Conservation (phyloP, 176 grass and related monocot species). For the Bothriochloa decipiens region DNA sequence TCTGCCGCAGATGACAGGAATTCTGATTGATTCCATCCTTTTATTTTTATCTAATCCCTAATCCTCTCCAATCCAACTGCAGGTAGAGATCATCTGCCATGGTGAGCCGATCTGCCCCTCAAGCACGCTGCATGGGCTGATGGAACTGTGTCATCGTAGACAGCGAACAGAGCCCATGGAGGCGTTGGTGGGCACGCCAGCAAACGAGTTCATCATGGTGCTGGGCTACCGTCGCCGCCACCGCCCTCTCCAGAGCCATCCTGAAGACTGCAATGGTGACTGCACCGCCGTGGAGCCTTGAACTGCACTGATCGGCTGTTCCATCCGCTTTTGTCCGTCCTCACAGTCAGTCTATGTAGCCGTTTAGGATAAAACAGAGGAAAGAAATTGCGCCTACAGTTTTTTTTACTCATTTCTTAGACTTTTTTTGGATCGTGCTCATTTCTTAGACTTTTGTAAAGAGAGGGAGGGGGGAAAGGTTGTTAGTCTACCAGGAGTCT, state of each 20-base stretch:
- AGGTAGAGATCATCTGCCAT: slow-evolving; percentile 80
- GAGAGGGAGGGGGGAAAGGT: background rate
- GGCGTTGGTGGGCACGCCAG: slow-evolving; percentile 46
- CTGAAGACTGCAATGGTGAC: background rate
- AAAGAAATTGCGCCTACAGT: background rate
- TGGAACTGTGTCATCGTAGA: slow-evolving; percentile 59
- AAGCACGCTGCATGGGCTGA: slow-evolving; percentile 55
- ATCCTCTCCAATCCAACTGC: background rate
- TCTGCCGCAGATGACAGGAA: background rate
- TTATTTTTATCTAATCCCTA: background rate
- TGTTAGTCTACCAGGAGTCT: background rate
- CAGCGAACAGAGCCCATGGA: slow-evolving; percentile 36
- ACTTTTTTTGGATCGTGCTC: background rate
- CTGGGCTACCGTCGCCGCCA: slow-evolving; percentile 68
- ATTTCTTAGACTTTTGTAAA: slow-evolving; percentile 37
- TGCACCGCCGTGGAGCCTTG: background rate
- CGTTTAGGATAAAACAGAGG: slow-evolving; percentile 6
- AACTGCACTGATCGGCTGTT: too few relatives aligned
- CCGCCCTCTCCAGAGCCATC: background rate
- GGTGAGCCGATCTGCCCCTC: slow-evolving; percentile 58
- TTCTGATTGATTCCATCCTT: background rate
- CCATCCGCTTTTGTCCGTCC: slow-evolving; percentile 6
- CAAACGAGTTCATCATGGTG: slow-evolving; percentile 84
- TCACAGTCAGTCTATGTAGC: background rate
- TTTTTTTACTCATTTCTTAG: slow-evolving; percentile 25